A percentile compares a stretch with the other conserved stretches of the same genome.
Evolutionary conservation across 306 rosid genomes (phyloP).

Genomic region (Cicer arietinum): DNA sequence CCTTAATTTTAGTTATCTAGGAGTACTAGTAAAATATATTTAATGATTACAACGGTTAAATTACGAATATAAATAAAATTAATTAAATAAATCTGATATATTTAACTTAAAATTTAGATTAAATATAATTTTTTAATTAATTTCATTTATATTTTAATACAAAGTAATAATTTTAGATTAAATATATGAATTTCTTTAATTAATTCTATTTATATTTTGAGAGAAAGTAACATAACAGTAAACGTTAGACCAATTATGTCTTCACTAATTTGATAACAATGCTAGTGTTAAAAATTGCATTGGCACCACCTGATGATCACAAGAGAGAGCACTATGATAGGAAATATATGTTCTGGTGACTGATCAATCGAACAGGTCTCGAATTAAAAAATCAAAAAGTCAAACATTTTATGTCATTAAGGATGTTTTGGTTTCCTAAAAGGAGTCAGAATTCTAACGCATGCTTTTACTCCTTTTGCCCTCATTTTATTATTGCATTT

Average conservation of each 20-base stretch:
- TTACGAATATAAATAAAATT: background rate
- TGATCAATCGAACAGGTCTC: conserved; percentile 4
- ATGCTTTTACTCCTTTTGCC: conserved; percentile 48
- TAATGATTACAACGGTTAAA: background rate
- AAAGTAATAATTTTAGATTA: too few relatives aligned
- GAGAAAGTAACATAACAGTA: background rate
- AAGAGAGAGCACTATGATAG: conserved; percentile 43
- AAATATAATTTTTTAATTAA: too few relatives aligned
- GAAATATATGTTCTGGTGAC: conserved; percentile 45
- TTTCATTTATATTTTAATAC: too few relatives aligned
- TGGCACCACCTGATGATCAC: too few relatives aligned
- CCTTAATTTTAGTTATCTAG: too few relatives aligned
- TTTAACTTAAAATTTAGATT: too few relatives aligned
- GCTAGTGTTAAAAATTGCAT: too few relatives aligned
- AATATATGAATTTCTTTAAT: too few relatives aligned
- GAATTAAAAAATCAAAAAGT: conserved; percentile 38
- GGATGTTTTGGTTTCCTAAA: conserved; percentile 62
- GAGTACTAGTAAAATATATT: background rate
- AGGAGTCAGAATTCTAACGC: conserved; percentile 65
- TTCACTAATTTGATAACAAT: too few relatives aligned
- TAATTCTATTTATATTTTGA: too few relatives aligned
- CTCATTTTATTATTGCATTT: conserved; percentile 37
- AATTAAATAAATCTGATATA: too few relatives aligned
- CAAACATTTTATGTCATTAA: conserved; percentile 52
- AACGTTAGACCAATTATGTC: too few relatives aligned